Evolutionary conservation across 2,329 filamentous ascomycete genomes (phyloP).

Genomic region (Monilinia polystroma): DNA sequence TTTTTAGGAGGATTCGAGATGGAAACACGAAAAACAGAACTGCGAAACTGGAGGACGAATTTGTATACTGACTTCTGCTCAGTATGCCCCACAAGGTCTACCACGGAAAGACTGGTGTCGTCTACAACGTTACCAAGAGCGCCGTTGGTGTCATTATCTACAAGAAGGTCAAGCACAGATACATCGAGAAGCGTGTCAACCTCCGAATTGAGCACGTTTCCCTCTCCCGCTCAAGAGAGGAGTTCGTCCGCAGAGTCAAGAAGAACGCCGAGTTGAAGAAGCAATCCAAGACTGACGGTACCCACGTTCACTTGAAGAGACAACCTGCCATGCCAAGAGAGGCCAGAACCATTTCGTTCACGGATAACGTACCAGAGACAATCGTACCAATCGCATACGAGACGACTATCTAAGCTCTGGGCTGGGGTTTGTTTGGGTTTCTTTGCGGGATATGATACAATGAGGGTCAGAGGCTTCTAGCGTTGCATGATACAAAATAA

Average conservation of each 20-base stretch:
- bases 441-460: constrained; percentile 38
- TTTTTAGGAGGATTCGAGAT: neutral
- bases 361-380: constrained; percentile 86
- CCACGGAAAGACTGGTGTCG: constrained; percentile 97
- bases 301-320: constrained; percentile 89
- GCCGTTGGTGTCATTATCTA: constrained; percentile 98
- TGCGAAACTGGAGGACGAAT: neutral
- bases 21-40: neutral
- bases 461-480: constrained; percentile 34
- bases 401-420: constrained; percentile 78
- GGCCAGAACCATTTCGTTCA: constrained; percentile 73
- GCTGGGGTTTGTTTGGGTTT: constrained; percentile 39
- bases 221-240: constrained; percentile 92
- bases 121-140: constrained; percentile 99
- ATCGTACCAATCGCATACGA: constrained; percentile 92
- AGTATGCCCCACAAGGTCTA: constrained; percentile 98
- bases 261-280: constrained; percentile 89
- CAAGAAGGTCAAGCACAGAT: constrained; percentile 99
- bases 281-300: constrained; percentile 87
- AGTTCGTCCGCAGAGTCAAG: constrained; percentile 97
- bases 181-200: constrained; percentile 99
- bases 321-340: constrained; percentile 77
- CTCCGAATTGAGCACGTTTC: constrained; percentile 96
- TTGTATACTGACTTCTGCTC: constrained; percentile 16
- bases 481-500: constrained; percentile 39